These are phyloP conservation scores for Hylodesmum podocarpum DNA, from an alignment of 306 rosid genomes.

Conservation along the genomic window DNA sequence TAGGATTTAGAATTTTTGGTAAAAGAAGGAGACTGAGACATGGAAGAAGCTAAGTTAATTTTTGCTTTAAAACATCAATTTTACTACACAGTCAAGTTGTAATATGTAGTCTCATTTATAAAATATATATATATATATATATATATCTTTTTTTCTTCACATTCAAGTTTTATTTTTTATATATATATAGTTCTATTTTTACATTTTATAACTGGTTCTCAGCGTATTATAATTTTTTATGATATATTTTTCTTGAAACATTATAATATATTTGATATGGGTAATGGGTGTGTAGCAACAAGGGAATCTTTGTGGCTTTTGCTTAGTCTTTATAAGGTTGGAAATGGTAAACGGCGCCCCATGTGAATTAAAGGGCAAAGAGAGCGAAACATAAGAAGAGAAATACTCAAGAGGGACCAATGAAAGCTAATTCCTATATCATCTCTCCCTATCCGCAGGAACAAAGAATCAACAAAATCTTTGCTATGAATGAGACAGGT, in stretches of 20 bases:
- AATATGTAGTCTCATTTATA: too few relatives aligned
- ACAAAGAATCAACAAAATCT: conserved; percentile 71
- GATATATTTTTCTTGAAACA: too few relatives aligned
- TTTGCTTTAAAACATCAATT: neutral
- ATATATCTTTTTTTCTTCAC: too few relatives aligned
- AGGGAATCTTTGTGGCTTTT: conserved; percentile 35
- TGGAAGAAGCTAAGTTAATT: conserved; percentile 30
- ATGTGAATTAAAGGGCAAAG: conserved; percentile 41
- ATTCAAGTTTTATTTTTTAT: too few relatives aligned
- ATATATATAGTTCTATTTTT: too few relatives aligned
- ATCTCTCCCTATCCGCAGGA: conserved; percentile 50
- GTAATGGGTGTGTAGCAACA: too few relatives aligned
- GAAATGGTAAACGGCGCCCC: conserved; percentile 23
- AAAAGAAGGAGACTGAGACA: conserved; percentile 19
- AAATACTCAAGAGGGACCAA: conserved; percentile 43
- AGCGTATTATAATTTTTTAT: neutral
- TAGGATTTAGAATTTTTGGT: neutral
- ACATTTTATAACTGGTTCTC: too few relatives aligned
- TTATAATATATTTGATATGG: too few relatives aligned
- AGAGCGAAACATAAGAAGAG: conserved; percentile 16
- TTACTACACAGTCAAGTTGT: too few relatives aligned
- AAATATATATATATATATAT: too few relatives aligned
- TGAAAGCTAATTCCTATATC: conserved; percentile 54
- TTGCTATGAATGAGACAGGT: conserved; percentile 49
- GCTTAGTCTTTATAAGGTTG: neutral